These are phyloP conservation scores for Diplodia corticola DNA, from an alignment of 2,329 filamentous ascomycete genomes.

Conservation along the genomic window DNA sequence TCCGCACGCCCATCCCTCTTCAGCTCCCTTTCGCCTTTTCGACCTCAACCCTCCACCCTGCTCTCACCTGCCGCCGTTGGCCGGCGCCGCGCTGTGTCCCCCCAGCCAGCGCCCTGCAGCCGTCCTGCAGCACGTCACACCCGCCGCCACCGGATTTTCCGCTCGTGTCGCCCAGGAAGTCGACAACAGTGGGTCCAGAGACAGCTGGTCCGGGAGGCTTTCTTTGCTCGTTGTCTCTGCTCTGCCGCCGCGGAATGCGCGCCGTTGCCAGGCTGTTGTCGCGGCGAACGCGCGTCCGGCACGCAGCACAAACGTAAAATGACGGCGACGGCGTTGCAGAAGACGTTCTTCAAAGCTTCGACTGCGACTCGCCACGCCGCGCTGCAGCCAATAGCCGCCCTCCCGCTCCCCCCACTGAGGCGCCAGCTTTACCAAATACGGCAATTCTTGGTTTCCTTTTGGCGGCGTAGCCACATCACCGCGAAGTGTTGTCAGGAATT, in stretches of 20 bases:
- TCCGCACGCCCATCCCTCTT: background rate
- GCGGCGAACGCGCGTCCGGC: too few species aligned
- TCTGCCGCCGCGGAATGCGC: background rate
- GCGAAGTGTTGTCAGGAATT: background rate
- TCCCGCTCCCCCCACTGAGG: background rate
- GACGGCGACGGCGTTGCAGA: background rate
- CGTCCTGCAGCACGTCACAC: constrained; percentile 7
- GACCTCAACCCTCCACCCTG: too few species aligned
- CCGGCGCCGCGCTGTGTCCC: background rate
- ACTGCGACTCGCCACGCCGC: background rate
- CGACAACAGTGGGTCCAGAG: background rate
- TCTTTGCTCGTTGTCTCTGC: background rate
- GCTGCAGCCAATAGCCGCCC: background rate
- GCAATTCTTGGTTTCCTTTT: background rate
- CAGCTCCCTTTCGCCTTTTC: background rate
- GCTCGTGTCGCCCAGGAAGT: background rate
- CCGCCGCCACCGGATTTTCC: constrained; percentile 13
- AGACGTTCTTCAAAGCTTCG: background rate
- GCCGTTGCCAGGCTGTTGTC: constrained; percentile 5
- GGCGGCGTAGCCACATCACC: background rate
- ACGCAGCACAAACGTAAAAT: too few species aligned
- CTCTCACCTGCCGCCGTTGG: background rate
- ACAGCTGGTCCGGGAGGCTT: background rate
- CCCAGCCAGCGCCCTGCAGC: constrained; percentile 3
- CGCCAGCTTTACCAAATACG: background rate